phyloP scores from a whole-genome alignment of 345 rosid species.

The Brassica rapa region DNA sequence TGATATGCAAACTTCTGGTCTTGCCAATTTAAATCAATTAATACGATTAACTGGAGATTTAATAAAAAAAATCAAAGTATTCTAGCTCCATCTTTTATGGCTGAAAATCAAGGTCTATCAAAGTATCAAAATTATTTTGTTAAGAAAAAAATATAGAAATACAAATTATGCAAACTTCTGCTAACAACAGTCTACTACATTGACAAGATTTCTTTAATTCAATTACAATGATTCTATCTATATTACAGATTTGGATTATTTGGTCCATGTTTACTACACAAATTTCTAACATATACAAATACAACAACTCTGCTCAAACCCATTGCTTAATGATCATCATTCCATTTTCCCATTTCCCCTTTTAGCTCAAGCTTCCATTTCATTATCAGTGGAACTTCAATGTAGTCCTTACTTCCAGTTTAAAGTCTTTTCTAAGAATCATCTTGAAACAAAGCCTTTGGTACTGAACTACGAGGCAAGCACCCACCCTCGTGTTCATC shows the following conservation, averaged over 20 bases:
- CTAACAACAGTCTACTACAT: background rate
- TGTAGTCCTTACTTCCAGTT: constrained; percentile 12
- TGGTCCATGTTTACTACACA: background rate
- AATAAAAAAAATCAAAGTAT: too few species aligned
- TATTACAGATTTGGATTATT: background rate
- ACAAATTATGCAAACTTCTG: background rate
- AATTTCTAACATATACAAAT: constrained; percentile 4
- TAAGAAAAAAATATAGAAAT: background rate
- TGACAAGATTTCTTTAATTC: background rate
- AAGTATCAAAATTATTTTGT: background rate
- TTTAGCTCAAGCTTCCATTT: constrained; percentile 12
- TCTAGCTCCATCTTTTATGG: too few species aligned
- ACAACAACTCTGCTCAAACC: constrained; percentile 2
- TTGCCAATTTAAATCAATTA: too few species aligned
- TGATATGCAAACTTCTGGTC: too few species aligned
- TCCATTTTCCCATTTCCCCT: background rate
- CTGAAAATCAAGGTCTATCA: too few species aligned
- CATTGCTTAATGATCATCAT: background rate
- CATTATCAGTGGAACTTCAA: constrained; percentile 1
- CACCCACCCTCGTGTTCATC: constrained; percentile 34
- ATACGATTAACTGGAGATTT: too few species aligned
- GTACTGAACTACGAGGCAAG: constrained; percentile 47
- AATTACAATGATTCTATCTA: constrained; percentile 3
- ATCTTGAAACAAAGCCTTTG: constrained; percentile 78
- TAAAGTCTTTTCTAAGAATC: constrained; percentile 24